These are phyloP conservation scores for Asterochloris erici DNA, from an alignment of 139 green algal species.

Conservation along the genomic window DNA sequence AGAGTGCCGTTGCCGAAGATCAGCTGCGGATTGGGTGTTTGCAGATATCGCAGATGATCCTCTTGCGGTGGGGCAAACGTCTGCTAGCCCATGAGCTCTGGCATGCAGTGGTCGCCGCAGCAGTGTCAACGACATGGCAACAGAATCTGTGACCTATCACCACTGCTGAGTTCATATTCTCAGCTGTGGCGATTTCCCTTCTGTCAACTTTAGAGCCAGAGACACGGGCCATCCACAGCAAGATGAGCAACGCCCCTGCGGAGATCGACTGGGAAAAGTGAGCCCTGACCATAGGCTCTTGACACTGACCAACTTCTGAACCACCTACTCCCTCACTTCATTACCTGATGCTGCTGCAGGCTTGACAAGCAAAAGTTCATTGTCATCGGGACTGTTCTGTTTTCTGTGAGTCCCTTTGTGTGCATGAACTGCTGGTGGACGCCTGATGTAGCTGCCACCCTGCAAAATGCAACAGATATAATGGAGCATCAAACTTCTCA, in stretches of 20 bases:
- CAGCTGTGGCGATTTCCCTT: too few species aligned
- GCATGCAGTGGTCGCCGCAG: too few species aligned
- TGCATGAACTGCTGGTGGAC: neutral
- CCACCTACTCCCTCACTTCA: neutral
- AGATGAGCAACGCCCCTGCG: neutral
- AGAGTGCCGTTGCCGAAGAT: too few species aligned
- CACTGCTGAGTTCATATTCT: too few species aligned
- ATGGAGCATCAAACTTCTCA: neutral
- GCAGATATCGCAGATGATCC: too few species aligned
- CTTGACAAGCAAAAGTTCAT: slow-evolving; percentile 94
- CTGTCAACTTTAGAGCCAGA: too few species aligned
- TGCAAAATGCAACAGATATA: neutral
- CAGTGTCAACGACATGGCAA: too few species aligned
- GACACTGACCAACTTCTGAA: neutral
- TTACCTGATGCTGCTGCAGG: slow-evolving; percentile 27
- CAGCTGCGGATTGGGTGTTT: too few species aligned
- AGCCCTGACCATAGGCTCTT: neutral
- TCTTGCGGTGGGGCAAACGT: too few species aligned
- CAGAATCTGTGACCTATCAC: too few species aligned
- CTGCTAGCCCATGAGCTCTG: too few species aligned
- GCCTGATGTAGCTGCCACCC: neutral
- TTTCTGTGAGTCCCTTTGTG: slow-evolving; percentile 40
- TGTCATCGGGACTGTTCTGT: slow-evolving; percentile 71
- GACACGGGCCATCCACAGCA: too few species aligned
- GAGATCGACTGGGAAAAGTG: slow-evolving; percentile 18